Evolutionary conservation across 352 stramenopile species (phyloP), one percentile per base, ranked within the genome.

Genomic region (Phytophthora uliginosa): DNA sequence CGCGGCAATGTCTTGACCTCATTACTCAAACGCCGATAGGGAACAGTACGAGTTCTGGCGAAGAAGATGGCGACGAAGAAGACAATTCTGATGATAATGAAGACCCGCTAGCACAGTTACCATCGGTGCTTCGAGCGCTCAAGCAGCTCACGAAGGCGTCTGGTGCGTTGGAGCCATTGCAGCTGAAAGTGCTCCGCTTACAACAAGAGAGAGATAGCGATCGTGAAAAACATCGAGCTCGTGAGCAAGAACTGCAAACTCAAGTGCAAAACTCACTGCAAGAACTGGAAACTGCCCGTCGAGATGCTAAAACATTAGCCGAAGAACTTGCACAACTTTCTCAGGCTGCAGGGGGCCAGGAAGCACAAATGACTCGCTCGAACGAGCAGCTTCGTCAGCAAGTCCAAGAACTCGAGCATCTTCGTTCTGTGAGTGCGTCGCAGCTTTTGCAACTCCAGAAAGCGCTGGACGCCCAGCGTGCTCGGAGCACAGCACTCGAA

Each of bases 381-480:
- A 77, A 86, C 7, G 73, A 89, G 33, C 76, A 90, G 50, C 69
- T 89, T 28, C 54, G 60, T 5, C 86, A 88, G 24, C 77, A 90
- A 33, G 52, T 89, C 7, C 83, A 89, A n/a, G 81, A 90, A 24
- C 64, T 88, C 2, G 82, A 90, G 12, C 81, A 90, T 31, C 47
- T 74, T 2, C 79, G 80, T 2, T 63, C 69, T 4, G 52, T 36
- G 1, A 73, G 66, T 36, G 76, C 67, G 0, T 59, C 90, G n/a
- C 82, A 92, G 55, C 64, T 82, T 9, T 56, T 91, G n/a, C 87
- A 95, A 26, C 65, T 92, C 3, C 85, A 92, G 28, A 88, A 90
- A 45, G 73, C 54, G 9, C 42, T 93, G 12, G 87, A 95, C 4
- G 67, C 69, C 0, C 83, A 90, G 34, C 77, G 81, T 6, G 34